Base-by-base conservation (phyloP, 2,329 filamentous ascomycete genomes). In the Tolypocladium album region DNA sequence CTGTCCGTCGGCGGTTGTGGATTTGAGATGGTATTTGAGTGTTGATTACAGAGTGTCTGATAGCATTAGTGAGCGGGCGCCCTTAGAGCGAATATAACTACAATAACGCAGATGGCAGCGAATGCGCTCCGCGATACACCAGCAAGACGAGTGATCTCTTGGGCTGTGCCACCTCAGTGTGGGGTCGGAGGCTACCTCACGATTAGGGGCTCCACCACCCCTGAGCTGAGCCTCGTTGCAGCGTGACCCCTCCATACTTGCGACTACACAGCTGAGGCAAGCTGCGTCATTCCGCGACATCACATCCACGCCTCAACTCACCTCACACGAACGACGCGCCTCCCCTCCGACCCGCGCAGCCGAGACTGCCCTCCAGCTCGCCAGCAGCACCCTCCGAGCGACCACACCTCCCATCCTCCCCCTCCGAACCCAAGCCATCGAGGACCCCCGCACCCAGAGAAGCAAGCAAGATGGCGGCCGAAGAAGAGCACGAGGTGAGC, bases 401-500 rank as follows among this genome's bases (percentile, higher is more conserved):
- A 8, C 12, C 31, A 11, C 8, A 13, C 27, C 27, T 31, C 5
- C 27, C 22, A 12, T 8, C 31, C 50, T 17, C 3, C 50, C 1
- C 3, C 47, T 17, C 34, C 50, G 50, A 55, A 1, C 9, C 17
- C 34, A 38, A 13, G n/a, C 22, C 43, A 20, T 1, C 50, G 27
- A 5, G 2, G 27, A 9, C 24, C 27, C 45, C 27, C 3, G 4
- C 27, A 11, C 11, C 4, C 27, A 12, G 17, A 17, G 7, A 31
- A 36, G 31, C 50, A 22, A 9, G n/a, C 47, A 15, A 20, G 6
- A 64, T 64, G 60, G 47, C 64, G 43, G 60, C 63, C 39, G 62
- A 62, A 24, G 61, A 66, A 60, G 65, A 65, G 61, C 62, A 66
- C 58, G 66, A 67, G 60, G 66, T 62, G 59, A 15, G 17, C 6